Base-by-base conservation (phyloP, 2,329 filamentous ascomycete species). In the Aspergillus vadensis region DNA sequence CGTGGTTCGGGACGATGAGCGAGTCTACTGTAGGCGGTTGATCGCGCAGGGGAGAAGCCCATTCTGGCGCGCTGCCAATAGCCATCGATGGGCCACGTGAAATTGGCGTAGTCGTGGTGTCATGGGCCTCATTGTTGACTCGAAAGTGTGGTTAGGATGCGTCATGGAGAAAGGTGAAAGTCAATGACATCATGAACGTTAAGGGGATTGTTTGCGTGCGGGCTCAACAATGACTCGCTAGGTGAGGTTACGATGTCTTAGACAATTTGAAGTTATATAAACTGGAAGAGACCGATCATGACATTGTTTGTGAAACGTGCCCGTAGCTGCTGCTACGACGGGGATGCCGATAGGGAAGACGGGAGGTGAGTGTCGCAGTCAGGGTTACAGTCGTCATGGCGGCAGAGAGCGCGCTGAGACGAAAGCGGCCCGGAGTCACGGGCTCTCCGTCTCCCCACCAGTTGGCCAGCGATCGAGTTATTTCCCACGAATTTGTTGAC, bases 61-160 rank as follows among this genome's bases (percentile, higher is more conserved):
- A 48, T 38, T 27, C 21, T 19, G 43, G 51, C 19, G 47, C 25
- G 27, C 47, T 48, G 38, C 53, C 43, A 55, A 50, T 49, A 48
- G 44, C 9, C 17, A 25, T 38, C 47, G 27, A 41, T n/a, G 12
- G 25, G 52, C 47, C 56, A 52, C 58, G 49, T 57, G 53, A 49
- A 48, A 27, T 48, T 59, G 44, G 51, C 55, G 57, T 55, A 66
- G 64, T 66, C 61, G 23, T 66, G 63, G 61, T 65, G 64, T 66
- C 64, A 66, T 63, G 43, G 6, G 57, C 10, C 23, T 55, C 36
- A n/a, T 55, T 55, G 8, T 21, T 52, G 36, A 19, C 32, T 12
- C 38, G 39, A 23, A 30, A 55, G 5, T 53, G 41, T 50, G 44
- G 52, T 47, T 54, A 47, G 14, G 15, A 21, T 54, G 47, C 50